phyloP scores from a whole-genome alignment of 257 asterid species.

The Nicotiana obtusifolia region DNA sequence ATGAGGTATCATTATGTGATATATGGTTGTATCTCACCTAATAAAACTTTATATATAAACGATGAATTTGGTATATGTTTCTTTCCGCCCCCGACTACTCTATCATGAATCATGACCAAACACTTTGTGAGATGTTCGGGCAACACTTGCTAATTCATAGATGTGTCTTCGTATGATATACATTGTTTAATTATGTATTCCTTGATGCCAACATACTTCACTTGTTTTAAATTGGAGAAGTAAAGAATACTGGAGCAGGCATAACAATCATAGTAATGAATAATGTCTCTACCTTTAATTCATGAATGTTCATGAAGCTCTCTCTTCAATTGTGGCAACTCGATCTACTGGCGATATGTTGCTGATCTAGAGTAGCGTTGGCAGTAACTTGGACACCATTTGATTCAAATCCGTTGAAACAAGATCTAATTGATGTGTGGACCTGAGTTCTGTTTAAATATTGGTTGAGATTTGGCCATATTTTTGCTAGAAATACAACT shows the following conservation, averaged over 20 bases:
- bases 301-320: not conserved
- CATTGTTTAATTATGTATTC: not conserved
- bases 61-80: not conserved
- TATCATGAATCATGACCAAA: not conserved
- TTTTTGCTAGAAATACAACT: no score
- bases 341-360: not conserved
- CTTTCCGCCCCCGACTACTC: not conserved
- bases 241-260: not conserved
- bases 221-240: not conserved
- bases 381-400: no score
- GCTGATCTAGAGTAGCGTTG: not conserved
- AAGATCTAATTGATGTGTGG: no score
- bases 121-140: not conserved
- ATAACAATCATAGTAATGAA: not conserved
- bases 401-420: no score
- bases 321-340: not conserved
- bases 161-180: not conserved
- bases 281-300: not conserved
- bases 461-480: no score
- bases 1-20: not conserved
- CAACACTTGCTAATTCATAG: not conserved
- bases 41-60: not conserved
- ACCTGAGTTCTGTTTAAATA: no score
- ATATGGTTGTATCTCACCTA: not conserved
- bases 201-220: slow-evolving; percentile 3